Conservation (phyloP, 1,139 yeast genomes). For the Hansenula lynferdii region DNA sequence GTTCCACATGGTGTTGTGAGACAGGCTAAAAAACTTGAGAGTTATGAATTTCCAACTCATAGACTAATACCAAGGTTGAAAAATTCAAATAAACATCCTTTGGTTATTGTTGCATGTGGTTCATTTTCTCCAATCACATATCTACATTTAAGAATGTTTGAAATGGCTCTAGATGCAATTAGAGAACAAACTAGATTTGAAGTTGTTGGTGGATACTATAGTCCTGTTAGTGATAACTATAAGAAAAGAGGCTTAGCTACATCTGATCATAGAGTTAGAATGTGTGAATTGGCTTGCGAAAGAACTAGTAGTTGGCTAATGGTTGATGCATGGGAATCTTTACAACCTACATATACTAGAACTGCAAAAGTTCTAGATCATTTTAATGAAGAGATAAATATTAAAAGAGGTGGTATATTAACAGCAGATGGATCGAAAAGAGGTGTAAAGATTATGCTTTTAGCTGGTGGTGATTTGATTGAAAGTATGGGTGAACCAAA, state of each 20-base stretch:
- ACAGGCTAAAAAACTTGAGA: conserved; percentile 66
- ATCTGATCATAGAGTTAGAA: conserved; percentile 84
- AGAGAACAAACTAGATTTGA: conserved; percentile 90
- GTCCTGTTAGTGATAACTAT: conserved; percentile 96
- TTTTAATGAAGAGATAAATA: conserved; percentile 91
- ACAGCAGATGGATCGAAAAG: conserved; percentile 69
- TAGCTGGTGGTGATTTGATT: conserved; percentile 97
- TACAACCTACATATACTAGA: conserved; percentile 86
- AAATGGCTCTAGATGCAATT: conserved; percentile 96
- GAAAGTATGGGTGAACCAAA: conserved; percentile 99
- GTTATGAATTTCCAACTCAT: conserved; percentile 82
- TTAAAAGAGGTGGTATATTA: conserved; percentile 81
- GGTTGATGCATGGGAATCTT: conserved; percentile 99
- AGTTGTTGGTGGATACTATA: conserved; percentile 93
- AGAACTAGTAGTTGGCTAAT: conserved; percentile 95
- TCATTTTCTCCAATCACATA: conserved; percentile 95
- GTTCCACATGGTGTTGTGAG: conserved; percentile 91
- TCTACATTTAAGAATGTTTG: conserved; percentile 93
- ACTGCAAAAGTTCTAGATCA: conserved; percentile 96
- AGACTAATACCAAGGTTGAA: conserved; percentile 67
- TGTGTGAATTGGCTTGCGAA: conserved; percentile 98
- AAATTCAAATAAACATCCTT: conserved; percentile 78
- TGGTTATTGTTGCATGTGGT: conserved; percentile 96
- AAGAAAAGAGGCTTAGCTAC: conserved; percentile 91
- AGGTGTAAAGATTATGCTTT: conserved; percentile 90